Base-by-base conservation (phyloP, 116 monocot species). In the Posidonia oceanica region DNA sequence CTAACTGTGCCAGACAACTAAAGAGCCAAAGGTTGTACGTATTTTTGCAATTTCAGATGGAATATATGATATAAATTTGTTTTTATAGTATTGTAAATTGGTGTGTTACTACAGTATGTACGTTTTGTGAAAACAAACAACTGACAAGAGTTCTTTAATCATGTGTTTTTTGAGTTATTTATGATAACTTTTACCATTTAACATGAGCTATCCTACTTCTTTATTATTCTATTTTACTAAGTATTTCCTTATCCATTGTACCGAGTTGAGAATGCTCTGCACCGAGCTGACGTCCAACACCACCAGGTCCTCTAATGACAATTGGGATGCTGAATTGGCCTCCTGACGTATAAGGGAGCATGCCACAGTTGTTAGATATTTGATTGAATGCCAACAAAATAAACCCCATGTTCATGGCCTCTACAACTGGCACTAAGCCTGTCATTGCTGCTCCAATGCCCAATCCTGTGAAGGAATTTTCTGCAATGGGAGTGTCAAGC, bases 321-420 rank as follows among this genome's bases (percentile, higher is more conserved):
- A 89, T 75, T 2, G 96, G 96, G 36, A 96, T 96, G 64, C 72
- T 86, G 81, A 88, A 96, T 68, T 96, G 96, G 4, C 91, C 96
- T 17, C 96, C 96, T 15, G 96, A 96, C 2, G 91, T 91, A 62
- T 91, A 96, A 64, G 91, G 96, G 14, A 96, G 91, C 96, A 96
- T 96, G 29, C 91, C 88, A 54, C 91, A 96, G 77, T 96, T 96
- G 78, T 96, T 96, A 11, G 96, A 96, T 66, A 96, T 91, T 64
- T 96, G 96, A 59, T 96, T 96, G 76, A 74, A 96, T 12, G 96
- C 87, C 2, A 96, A 82, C 14, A 96, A 75, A 55, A 96, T 84
- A 64, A 96, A 96, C 3, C 91, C 96, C 96, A 87, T 96, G 83
- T 96, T 96, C 91, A 96, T 96, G 66, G 88, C 96, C 67, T 96